phyloP scores from a whole-genome alignment of 2,329 filamentous ascomycete genomes.

The Fusarium pseudograminearum region DNA sequence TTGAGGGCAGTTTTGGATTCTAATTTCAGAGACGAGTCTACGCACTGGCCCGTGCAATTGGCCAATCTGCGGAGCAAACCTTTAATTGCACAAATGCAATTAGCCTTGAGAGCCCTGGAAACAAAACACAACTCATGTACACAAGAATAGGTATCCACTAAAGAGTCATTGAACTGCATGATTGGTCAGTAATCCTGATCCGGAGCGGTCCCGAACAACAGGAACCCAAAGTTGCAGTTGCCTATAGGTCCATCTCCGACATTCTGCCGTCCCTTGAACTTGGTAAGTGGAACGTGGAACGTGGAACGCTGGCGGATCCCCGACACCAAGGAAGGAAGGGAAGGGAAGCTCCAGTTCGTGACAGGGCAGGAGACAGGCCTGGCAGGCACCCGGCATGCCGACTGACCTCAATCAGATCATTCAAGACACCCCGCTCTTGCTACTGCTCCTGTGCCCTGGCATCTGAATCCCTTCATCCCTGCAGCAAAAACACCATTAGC shows the following conservation, averaged over 20 bases:
- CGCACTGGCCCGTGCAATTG: slow-evolving; percentile 8
- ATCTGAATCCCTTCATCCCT: slow-evolving; percentile 25
- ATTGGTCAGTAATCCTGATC: slow-evolving; percentile 4
- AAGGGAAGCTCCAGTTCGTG: slow-evolving; percentile 3
- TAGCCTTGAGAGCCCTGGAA: neutral
- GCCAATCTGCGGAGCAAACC: slow-evolving; percentile 2
- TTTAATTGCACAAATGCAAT: slow-evolving; percentile 1
- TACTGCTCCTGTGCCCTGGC: neutral
- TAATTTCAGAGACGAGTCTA: slow-evolving; percentile 12
- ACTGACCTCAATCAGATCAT: slow-evolving; percentile 35
- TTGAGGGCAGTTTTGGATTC: neutral
- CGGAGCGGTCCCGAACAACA: slow-evolving; percentile 35
- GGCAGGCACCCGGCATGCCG: neutral
- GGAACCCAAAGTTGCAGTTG: slow-evolving; percentile 28
- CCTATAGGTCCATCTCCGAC: slow-evolving; percentile 28
- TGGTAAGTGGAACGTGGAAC: slow-evolving; percentile 20
- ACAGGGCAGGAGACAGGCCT: neutral
- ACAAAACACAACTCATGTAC: slow-evolving; percentile 29
- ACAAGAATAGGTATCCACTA: slow-evolving; percentile 11
- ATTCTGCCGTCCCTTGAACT: slow-evolving; percentile 29
- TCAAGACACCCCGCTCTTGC: slow-evolving; percentile 20
- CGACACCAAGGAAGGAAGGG: slow-evolving; percentile 8
- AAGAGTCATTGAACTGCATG: slow-evolving; percentile 14
- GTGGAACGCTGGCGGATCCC: slow-evolving; percentile 20
- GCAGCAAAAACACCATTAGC: slow-evolving; percentile 11